Base-by-base conservation (phyloP, 139 green algal species). In the Volvox reticuliferus region DNA sequence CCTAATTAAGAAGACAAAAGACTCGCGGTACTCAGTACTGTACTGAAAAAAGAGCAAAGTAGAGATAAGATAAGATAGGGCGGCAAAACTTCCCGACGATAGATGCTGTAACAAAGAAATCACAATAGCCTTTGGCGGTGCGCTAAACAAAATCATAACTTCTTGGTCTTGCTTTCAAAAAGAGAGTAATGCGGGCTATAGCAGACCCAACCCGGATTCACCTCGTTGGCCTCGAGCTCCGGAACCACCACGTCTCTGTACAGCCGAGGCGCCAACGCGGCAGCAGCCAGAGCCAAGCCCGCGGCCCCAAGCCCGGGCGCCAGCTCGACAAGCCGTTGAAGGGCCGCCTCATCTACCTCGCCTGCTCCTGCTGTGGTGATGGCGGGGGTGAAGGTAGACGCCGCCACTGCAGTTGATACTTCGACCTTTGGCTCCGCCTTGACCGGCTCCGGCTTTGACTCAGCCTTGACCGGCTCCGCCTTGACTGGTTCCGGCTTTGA, bases 201-300 rank as follows among this genome's bases (percentile, higher is more conserved):
- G 6, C 65, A 5, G 65, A 28, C 21, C 2, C 65, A 16, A 2
- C 65, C 76, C 30, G 0, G 12, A 44, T 16, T 18, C 37, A 90
- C 86, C 86, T 76, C 30, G 14, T 61, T 71, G 5, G 86, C 86
- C 86, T 90, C 86, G 1, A 90, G 21, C 86, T 90, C 86, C n/a
- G 86, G 86, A 81, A 77, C 86, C 30, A 83, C 50, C 30, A 90
- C 71, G 44, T 90, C 86, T 3, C n/a, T 2, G 73, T 90, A 90
- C 5, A 82, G 71, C 73, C 32, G 30, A 3, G 86, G 86, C 21
- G 65, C 20, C 20, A 90, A 22, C 19, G 75, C 30, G 22, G 18
- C 50, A 2, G 73, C 73, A 2, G 20, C 55, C 20, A 90, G 30
- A 21, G 32, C 71, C 21, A 50, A 50, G 5, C 71, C 73, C 6